Evolutionary conservation across 1,284 basidiomycete species (phyloP), one percentile per base, ranked within the genome.

Genomic region (Afroboletus lepidellus): DNA sequence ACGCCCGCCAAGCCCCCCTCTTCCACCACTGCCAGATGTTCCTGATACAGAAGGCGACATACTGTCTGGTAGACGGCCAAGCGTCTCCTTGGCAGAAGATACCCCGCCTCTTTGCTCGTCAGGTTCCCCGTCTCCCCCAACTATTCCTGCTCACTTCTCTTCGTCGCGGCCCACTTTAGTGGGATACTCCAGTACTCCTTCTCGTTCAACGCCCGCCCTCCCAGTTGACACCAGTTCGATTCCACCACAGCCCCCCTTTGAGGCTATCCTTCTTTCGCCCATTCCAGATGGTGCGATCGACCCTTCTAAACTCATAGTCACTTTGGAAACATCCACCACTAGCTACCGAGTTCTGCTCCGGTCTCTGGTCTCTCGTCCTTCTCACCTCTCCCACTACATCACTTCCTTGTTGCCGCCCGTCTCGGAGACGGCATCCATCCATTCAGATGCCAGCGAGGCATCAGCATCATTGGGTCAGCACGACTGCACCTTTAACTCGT

Each of bases 321-420:
- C 81, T 5, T 59, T 90, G 42, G 88, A 90, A 69, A 89, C 88
- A 16, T 81, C 80, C 56, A 86, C 85, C 0, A 61, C 72, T 20
- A 81, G 80, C 0, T 78, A 81, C 62, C 79, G 79, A 49, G 87
- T 86, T 4, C 85, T 84, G 0, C 66, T 88, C 50, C 72, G 74
- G 29, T 87, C 89, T 3, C 68, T 91, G 48, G 75, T 72, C 2
- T 87, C 87, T 15, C 80, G 85, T 8, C 78, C 83, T 1, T 91
- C 88, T 0, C 72, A 79, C 57, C 75, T 91, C 12, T 75, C 84
- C 0, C 71, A 66, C 20, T 89, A 84, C 60, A 63, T 90, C 23
- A 69, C 71, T 11, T 33, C 77, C 7, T 63, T 88, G 18, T 66
- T 80, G 37, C 73, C 72, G 5, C 65, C 64, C 21, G 63, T 67